Evolutionary conservation across 192 early-diverging fungal genomes (phyloP).

Genomic region (Dissophora globulifera): DNA sequence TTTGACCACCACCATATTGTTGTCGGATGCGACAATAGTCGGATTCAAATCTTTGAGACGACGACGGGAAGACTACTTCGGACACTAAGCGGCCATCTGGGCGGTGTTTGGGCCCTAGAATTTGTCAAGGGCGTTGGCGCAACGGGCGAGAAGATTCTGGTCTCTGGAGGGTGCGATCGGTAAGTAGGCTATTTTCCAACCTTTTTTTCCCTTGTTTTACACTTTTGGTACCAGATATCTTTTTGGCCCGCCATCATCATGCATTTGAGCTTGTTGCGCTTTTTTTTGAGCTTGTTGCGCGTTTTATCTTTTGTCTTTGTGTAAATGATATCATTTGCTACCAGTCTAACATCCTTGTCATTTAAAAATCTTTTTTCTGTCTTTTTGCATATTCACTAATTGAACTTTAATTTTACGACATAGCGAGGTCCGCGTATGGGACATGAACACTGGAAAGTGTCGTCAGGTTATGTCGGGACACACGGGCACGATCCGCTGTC

Average conservation of each 20-base stretch:
- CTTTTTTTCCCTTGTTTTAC: too few relatives aligned
- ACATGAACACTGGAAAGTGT: slow-evolving; percentile 85
- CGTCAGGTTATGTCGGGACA: slow-evolving; percentile 95
- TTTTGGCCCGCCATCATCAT: too few relatives aligned
- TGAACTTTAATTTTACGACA: too few relatives aligned
- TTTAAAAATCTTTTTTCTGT: slow-evolving; percentile 4
- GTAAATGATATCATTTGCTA: background rate
- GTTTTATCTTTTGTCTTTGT: background rate
- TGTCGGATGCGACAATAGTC: slow-evolving; percentile 92
- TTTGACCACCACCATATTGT: slow-evolving; percentile 94
- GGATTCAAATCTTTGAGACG: slow-evolving; percentile 93
- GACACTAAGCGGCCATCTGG: slow-evolving; percentile 86
- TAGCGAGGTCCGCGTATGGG: slow-evolving; percentile 94
- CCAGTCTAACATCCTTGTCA: background rate
- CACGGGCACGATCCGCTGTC: slow-evolving; percentile 95
- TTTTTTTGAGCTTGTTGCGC: slow-evolving; percentile 15
- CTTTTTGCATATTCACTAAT: too few relatives aligned
- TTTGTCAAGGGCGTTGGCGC: slow-evolving; percentile 73
- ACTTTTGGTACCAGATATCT: too few relatives aligned
- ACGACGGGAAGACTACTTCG: slow-evolving; percentile 74
- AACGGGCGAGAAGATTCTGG: slow-evolving; percentile 74
- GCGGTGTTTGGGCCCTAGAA: slow-evolving; percentile 97
- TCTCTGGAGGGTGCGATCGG: slow-evolving; percentile 96
- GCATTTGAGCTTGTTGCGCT: too few relatives aligned
- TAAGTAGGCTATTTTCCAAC: slow-evolving; percentile 46